A percentile compares a stretch with the other conserved stretches of the same genome.
phyloP scores from a whole-genome alignment of 1,284 basidiomycete species.

The Malassezia slooffiae region DNA sequence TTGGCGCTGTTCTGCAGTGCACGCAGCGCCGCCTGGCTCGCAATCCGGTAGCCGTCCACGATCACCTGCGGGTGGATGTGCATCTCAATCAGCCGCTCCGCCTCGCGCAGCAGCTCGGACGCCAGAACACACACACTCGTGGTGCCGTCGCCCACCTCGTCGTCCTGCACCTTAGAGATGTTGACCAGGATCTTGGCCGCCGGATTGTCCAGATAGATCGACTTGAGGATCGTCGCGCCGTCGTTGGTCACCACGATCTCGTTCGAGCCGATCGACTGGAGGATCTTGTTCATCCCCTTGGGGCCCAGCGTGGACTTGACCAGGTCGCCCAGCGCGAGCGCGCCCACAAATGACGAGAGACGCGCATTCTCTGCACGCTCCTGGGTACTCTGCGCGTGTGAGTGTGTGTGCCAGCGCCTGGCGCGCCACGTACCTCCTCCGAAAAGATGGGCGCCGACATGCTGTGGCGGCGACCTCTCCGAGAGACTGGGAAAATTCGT shows the following conservation, averaged over 20 bases:
- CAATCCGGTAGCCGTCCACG: conserved; percentile 93
- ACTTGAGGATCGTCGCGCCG: conserved; percentile 93
- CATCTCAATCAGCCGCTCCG: conserved; percentile 76
- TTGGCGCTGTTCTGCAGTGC: conserved; percentile 71
- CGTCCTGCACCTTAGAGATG: conserved; percentile 99
- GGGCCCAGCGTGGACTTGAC: conserved; percentile 97
- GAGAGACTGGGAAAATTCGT: not conserved
- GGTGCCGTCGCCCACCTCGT: conserved; percentile 96
- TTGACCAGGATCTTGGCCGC: conserved; percentile 99
- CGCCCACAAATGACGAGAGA: conserved; percentile 93
- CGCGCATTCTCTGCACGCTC: conserved; percentile 96
- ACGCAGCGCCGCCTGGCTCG: conserved; percentile 69
- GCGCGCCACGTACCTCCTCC: conserved; percentile 23
- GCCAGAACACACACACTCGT: conserved; percentile 88
- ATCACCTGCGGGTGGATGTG: conserved; percentile 99
- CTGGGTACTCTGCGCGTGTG: conserved; percentile 64
- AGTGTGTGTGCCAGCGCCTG: no score
- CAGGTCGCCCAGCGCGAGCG: conserved; percentile 87
- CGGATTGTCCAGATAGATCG: conserved; percentile 93
- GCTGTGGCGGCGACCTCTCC: not conserved
- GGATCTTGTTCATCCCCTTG: conserved; percentile 89
- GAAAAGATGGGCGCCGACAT: conserved; percentile 46
- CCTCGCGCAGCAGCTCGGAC: conserved; percentile 82
- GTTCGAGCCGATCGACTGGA: conserved; percentile 79
- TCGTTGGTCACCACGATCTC: conserved; percentile 97